These are phyloP conservation scores for Kwoniella europaea DNA, from an alignment of 768 basidiomycete genomes.

Conservation along the genomic window DNA sequence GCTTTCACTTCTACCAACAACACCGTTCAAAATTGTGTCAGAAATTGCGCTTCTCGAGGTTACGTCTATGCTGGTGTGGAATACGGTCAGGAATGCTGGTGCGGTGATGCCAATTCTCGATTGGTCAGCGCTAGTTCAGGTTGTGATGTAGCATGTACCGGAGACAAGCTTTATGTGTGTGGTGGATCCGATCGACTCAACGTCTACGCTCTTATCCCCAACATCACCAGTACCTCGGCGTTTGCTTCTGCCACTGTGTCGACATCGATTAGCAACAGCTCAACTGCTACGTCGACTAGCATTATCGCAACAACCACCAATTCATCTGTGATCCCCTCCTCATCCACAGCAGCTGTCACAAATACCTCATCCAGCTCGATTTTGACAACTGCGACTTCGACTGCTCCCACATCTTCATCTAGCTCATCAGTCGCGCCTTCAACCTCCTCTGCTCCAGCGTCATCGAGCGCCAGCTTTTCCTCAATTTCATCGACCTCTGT, in stretches of 20 bases:
- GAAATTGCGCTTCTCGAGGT: conserved; percentile 28
- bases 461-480: not conserved
- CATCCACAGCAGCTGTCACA: not conserved
- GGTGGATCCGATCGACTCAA: conserved; percentile 33
- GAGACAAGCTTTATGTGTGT: conserved; percentile 24
- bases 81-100: conserved; percentile 38
- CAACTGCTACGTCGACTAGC: not conserved
- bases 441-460: not conserved
- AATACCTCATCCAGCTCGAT: not conserved
- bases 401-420: not conserved
- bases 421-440: not conserved
- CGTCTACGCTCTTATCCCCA: conserved; percentile 13
- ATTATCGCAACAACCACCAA: not conserved
- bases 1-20: conserved; percentile 35
- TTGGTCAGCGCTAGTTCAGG: conserved; percentile 18
- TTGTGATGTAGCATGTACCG: conserved; percentile 37
- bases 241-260: not conserved
- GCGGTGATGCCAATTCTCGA: conserved; percentile 6
- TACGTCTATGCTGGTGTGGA: conserved; percentile 39
- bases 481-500: too few species aligned
- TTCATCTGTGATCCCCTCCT: not conserved
- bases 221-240: not conserved
- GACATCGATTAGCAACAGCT: not conserved
- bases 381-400: not conserved
- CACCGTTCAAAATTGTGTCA: conserved; percentile 26